Base-by-base conservation (phyloP, 306 rosid species). In the Glycyrrhiza uralensis region DNA sequence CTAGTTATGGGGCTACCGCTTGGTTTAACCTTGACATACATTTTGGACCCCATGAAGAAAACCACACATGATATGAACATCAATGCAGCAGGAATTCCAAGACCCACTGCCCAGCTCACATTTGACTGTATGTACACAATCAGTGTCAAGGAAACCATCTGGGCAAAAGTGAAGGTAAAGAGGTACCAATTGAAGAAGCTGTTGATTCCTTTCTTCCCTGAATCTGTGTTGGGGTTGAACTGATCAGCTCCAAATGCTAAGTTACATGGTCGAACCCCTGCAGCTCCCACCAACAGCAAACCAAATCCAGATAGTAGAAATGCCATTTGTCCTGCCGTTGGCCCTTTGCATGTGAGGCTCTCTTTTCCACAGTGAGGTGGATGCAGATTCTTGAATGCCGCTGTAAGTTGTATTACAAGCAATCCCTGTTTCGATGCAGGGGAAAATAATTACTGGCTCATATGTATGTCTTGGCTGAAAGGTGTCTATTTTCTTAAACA, bases 141-240 rank as follows among this genome's bases (percentile, higher is more conserved):
- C 24, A 89, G 10, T 0, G 98, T 91, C 19, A 85, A 45, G 3
- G 92, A 85, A 3, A 89, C 66, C 90, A 91, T 77, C 30, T 83
- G 86, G 9, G 96, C 94, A 69, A 89, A 81, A 33, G 96, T 89
- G 85, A 71, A 78, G 66, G 94, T 84, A 71, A 91, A 87, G 14
- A 88, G 75, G 47, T 90, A 93, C 98, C 97, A 93, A 82, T 93
- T 93, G 89, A 93, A 89, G 84, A 90, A 93, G 74, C 97, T 90
- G 22, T 87, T 86, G 44, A 93, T 77, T 6, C 97, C 98, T 29
- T 75, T 87, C 44, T 89, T 90, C 8, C 98, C 96, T 33, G 93
- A 72, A 14, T 90, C 96, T 24, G 96, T 87, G 0, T 82, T 85
- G 3, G 92, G 94, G 41, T 93, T 64, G 80, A 89, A 93, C 79